These are phyloP conservation scores for Fusarium sp. DNA, from an alignment of 2,329 filamentous ascomycete species.

Conservation along the genomic window DNA sequence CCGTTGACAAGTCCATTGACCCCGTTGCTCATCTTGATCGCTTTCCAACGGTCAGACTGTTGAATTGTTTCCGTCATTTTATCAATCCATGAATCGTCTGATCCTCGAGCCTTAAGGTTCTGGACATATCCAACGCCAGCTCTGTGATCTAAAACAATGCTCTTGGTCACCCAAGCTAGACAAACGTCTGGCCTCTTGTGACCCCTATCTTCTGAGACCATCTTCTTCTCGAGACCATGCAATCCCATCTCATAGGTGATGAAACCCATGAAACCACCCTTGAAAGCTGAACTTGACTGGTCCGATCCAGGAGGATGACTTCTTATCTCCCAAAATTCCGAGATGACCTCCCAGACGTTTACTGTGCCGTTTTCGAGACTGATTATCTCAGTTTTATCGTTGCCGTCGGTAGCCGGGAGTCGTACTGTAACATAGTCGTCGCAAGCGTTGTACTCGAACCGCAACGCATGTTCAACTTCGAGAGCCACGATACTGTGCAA, in stretches of 20 bases:
- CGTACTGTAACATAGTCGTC: conserved; percentile 54
- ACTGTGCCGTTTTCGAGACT: conserved; percentile 46
- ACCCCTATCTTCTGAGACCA: conserved; percentile 45
- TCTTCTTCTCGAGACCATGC: conserved; percentile 49
- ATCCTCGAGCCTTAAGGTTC: conserved; percentile 44
- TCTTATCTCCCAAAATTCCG: conserved; percentile 57
- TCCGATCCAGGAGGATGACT: conserved; percentile 39
- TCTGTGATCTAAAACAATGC: conserved; percentile 81
- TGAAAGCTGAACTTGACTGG: conserved; percentile 66
- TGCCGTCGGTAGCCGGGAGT: conserved; percentile 31
- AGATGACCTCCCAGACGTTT: conserved; percentile 64
- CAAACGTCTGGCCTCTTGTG: conserved; percentile 75
- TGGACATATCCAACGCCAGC: conserved; percentile 74
- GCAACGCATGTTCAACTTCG: conserved; percentile 67
- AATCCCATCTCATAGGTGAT: conserved; percentile 88
- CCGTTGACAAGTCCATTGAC: conserved; percentile 32
- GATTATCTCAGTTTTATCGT: conserved; percentile 28
- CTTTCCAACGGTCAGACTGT: conserved; percentile 51
- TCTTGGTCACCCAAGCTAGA: conserved; percentile 81
- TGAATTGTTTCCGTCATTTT: conserved; percentile 48
- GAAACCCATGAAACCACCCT: conserved; percentile 87
- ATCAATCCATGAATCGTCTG: conserved; percentile 52
- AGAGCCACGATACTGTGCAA: conserved; percentile 81
- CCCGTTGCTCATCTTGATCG: conserved; percentile 8
- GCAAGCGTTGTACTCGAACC: conserved; percentile 68